Conservation (phyloP, 1,284 basidiomycete genomes). For the Rhodotorula sp. region DNA sequence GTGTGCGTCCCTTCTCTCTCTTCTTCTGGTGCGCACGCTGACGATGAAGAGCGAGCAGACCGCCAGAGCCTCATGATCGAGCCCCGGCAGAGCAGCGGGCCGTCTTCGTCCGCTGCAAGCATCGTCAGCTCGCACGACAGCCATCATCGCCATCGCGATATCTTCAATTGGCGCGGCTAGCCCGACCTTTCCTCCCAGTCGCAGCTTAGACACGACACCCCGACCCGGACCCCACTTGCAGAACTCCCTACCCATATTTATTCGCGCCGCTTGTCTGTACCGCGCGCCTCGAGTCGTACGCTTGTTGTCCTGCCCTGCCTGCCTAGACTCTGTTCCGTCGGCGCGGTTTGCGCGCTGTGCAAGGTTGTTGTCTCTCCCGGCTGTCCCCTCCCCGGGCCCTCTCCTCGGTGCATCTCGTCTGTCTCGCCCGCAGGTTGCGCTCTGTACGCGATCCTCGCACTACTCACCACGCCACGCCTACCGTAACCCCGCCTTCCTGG, state of each 20-base stretch:
- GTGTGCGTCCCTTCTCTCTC: conserved; percentile 2
- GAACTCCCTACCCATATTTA: too few species aligned
- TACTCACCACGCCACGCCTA: too few species aligned
- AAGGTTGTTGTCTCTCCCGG: background rate
- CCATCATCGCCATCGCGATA: conserved; percentile 2
- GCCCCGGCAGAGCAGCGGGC: conserved; percentile 10
- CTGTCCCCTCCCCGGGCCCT: too few species aligned
- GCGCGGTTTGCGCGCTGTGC: background rate
- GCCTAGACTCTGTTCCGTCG: too few species aligned
- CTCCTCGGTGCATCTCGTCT: background rate
- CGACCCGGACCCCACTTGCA: background rate
- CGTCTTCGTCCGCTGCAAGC: conserved; percentile 10
- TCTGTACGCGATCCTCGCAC: too few species aligned
- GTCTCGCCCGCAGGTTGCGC: too few species aligned
- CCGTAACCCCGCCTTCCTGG: too few species aligned
- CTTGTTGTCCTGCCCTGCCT: background rate
- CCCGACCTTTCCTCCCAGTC: background rate
- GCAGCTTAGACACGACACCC: background rate
- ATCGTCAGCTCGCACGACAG: conserved; percentile 6
- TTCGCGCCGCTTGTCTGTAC: too few species aligned
- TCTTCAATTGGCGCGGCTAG: conserved; percentile 19
- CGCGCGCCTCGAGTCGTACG: too few species aligned
- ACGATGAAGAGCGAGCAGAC: conserved; percentile 3
- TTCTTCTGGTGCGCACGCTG: background rate
- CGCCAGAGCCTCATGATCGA: conserved; percentile 40